Evolutionary conservation across 768 basidiomycete species (phyloP).

Genomic region (Trametes punicea): DNA sequence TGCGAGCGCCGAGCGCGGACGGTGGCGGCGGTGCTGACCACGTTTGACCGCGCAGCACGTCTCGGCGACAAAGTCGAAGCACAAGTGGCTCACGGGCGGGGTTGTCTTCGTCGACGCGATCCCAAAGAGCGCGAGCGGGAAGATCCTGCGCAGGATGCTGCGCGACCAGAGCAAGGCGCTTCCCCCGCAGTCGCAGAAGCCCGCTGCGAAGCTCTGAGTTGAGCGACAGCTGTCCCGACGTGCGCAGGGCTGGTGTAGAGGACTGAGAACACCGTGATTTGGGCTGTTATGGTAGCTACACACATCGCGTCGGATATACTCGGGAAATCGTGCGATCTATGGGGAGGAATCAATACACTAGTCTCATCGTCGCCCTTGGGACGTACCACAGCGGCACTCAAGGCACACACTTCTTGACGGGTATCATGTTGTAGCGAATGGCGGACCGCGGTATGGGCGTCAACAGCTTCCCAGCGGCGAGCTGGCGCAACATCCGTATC

Average conservation of each 20-base stretch:
- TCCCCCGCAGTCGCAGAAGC: background rate
- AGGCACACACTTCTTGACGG: too few relatives aligned
- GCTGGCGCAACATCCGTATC: constrained; percentile 16
- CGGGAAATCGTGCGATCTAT: background rate
- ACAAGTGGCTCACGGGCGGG: constrained; percentile 36
- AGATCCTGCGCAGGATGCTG: constrained; percentile 25
- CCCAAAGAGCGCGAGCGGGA: constrained; percentile 30
- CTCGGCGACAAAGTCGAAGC: constrained; percentile 24
- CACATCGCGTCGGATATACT: too few relatives aligned
- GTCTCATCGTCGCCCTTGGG: background rate
- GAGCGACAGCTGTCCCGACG: too few relatives aligned
- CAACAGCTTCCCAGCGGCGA: constrained; percentile 14
- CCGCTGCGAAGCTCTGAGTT: background rate
- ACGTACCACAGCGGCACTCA: background rate
- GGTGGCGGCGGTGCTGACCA: too few relatives aligned
- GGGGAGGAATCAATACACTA: background rate
- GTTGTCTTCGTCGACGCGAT: constrained; percentile 35
- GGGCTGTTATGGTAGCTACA: too few relatives aligned
- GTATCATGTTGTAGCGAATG: constrained; percentile 26
- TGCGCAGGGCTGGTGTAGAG: too few relatives aligned
- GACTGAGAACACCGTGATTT: too few relatives aligned
- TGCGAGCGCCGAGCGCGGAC: background rate
- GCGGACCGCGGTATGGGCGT: constrained; percentile 16
- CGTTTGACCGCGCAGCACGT: constrained; percentile 28
- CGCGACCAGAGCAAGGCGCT: constrained; percentile 13